Evolutionary conservation across 495 filamentous ascomycete species (phyloP).

Genomic region (Trichoderma virens): DNA sequence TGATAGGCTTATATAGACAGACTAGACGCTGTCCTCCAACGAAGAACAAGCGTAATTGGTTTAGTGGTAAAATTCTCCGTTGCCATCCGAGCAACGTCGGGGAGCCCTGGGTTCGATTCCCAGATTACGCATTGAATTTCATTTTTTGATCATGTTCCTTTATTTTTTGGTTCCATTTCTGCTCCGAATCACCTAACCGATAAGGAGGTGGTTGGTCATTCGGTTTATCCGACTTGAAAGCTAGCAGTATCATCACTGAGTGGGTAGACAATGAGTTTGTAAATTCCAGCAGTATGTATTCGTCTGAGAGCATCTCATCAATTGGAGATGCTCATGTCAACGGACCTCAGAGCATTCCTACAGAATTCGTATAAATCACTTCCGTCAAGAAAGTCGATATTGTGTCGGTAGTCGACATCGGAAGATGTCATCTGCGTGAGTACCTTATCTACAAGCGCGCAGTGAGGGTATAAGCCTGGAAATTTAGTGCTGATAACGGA

Average conservation of each 20-base stretch:
- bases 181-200: too few relatives aligned
- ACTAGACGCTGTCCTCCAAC: neutral
- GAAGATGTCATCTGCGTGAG: neutral
- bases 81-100: constrained; percentile 8
- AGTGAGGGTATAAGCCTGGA: neutral
- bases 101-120: constrained; percentile 9
- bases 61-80: constrained; percentile 9
- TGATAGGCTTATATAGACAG: neutral
- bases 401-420: neutral
- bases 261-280: too few relatives aligned
- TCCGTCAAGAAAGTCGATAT: neutral
- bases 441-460: neutral
- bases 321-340: neutral
- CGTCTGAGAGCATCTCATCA: neutral
- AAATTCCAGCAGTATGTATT: too few relatives aligned
- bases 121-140: constrained; percentile 5
- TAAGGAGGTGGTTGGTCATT: too few relatives aligned
- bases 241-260: too few relatives aligned
- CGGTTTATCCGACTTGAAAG: too few relatives aligned
- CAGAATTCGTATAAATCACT: neutral
- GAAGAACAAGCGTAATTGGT: neutral
- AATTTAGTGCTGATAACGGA: neutral
- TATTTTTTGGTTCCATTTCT: neutral
- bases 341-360: neutral
- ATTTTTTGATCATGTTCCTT: neutral